Evolutionary conservation across 345 rosid species (phyloP).

Genomic region (Citrus hindsii): DNA sequence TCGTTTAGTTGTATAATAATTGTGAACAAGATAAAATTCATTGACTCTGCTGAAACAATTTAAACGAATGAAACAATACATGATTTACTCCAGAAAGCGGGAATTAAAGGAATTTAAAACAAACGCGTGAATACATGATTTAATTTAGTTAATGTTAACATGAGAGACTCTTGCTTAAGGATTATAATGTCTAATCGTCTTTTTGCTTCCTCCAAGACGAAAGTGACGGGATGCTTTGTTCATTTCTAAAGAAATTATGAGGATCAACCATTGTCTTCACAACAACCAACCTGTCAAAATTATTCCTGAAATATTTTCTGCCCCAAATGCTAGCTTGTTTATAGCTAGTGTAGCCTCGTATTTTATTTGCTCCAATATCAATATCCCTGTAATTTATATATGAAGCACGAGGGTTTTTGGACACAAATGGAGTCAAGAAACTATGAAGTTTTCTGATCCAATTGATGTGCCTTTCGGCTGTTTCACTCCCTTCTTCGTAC

Average conservation of each 20-base stretch:
- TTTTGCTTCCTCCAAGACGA: background rate
- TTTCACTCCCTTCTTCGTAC: conserved; percentile 14
- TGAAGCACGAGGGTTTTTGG: conserved; percentile 32
- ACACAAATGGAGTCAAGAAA: conserved; percentile 34
- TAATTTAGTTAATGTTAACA: background rate
- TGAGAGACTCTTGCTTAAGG: background rate
- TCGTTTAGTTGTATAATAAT: background rate
- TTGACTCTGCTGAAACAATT: background rate
- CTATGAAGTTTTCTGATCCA: conserved; percentile 35
- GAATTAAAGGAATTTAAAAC: background rate
- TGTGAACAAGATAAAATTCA: background rate
- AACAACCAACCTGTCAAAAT: conserved; percentile 33
- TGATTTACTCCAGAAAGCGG: background rate
- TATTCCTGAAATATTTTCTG: conserved; percentile 33
- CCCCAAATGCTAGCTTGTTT: conserved; percentile 41
- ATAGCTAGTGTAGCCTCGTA: conserved; percentile 36
- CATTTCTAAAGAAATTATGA: conserved; percentile 31
- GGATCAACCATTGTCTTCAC: conserved; percentile 42
- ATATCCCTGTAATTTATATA: conserved; percentile 43
- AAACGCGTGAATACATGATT: background rate
- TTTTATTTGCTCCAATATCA: conserved; percentile 32
- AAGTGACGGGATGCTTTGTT: conserved; percentile 14
- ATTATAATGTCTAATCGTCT: background rate
- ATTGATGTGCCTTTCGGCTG: background rate
- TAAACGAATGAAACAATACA: background rate